Evolutionary conservation across 1,139 yeast genomes (phyloP).

Genomic region (Suhomyces choctaworum): DNA sequence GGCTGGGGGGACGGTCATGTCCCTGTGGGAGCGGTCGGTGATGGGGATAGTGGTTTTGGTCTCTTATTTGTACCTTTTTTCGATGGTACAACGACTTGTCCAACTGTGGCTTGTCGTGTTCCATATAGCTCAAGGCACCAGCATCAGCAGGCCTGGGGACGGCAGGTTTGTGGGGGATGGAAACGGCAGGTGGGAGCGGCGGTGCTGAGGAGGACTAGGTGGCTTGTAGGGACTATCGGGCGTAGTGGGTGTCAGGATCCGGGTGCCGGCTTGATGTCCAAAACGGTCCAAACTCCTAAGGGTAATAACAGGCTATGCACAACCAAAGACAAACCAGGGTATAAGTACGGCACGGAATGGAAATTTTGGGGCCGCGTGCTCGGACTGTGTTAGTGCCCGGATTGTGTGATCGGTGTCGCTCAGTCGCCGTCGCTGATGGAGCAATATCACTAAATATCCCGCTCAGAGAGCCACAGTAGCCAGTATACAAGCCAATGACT

Average conservation of each 20-base stretch:
- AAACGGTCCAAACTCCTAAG: too few species aligned
- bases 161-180: not conserved
- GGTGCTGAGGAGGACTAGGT: too few species aligned
- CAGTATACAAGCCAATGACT: too few species aligned
- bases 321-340: not conserved
- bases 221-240: too few species aligned
- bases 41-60: conserved; percentile 6
- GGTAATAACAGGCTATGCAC: too few species aligned
- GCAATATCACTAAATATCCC: conserved; percentile 2
- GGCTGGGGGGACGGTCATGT: conserved; percentile 2
- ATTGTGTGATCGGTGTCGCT: not conserved
- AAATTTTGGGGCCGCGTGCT: not conserved
- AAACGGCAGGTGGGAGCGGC: too few species aligned
- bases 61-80: conserved; percentile 8
- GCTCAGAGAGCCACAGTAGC: conserved; percentile 5
- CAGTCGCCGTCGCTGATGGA: not conserved
- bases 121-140: conserved; percentile 12
- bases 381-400: not conserved
- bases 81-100: conserved; percentile 11
- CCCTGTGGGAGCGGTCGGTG: not conserved
- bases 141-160: conserved; percentile 6
- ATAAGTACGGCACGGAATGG: not conserved
- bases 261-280: too few species aligned
- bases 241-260: too few species aligned
- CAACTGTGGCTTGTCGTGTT: conserved; percentile 20